Conservation (phyloP, 2,329 filamentous ascomycete genomes). For the Blastomyces silverae region DNA sequence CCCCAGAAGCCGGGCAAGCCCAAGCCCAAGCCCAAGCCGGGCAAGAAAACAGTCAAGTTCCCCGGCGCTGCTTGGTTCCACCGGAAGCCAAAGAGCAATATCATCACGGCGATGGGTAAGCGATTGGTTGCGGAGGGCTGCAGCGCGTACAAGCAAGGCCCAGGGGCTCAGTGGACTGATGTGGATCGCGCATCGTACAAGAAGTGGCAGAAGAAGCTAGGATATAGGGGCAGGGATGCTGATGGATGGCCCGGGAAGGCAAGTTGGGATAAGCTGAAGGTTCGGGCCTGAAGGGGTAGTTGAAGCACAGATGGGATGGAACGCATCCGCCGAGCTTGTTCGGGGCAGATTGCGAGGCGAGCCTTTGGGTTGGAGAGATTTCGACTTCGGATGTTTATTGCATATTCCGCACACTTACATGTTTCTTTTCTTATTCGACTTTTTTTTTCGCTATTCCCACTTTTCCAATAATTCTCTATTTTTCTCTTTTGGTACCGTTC, state of each 20-base stretch:
- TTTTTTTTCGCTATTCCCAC: background rate
- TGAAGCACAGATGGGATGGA: background rate
- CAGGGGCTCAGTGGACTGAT: conserved; percentile 11
- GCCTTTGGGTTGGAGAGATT: background rate
- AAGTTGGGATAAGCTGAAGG: conserved; percentile 14
- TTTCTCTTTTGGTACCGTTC: background rate
- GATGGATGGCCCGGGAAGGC: conserved; percentile 15
- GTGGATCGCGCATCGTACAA: conserved; percentile 14
- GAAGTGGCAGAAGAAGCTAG: conserved; percentile 14
- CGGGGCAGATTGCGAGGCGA: background rate
- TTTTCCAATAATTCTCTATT: background rate
- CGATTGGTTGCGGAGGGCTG: conserved; percentile 12
- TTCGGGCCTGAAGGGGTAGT: conserved; percentile 8
- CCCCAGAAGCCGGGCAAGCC: background rate
- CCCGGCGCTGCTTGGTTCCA: conserved; percentile 10
- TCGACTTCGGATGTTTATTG: background rate
- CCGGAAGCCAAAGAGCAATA: conserved; percentile 9
- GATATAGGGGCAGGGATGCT: conserved; percentile 11
- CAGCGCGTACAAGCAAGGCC: conserved; percentile 13
- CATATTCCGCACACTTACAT: background rate
- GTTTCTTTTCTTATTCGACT: background rate
- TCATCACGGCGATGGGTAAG: conserved; percentile 14
- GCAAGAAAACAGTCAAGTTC: background rate
- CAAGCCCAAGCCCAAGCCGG: background rate
- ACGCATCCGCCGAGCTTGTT: background rate